Evolutionary conservation across 2,329 filamentous ascomycete genomes (phyloP), one percentile per base, ranked within the genome.

Genomic region (Cytospora mali): DNA sequence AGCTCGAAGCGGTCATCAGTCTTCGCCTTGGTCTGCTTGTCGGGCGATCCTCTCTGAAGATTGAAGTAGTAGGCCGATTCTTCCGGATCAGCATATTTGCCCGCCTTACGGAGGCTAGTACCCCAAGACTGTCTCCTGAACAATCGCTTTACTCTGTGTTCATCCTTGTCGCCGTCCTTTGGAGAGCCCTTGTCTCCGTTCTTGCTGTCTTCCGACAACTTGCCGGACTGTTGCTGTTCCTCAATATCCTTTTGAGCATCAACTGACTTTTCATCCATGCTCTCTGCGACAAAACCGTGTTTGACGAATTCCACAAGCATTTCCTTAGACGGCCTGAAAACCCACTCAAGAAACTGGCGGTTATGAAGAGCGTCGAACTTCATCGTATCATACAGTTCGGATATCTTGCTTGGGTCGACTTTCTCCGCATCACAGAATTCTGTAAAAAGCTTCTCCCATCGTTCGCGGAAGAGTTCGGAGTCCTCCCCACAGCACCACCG

Each of bases 311-410:
- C 90, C 59, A 90, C 90, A 13, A 94, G 79, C 77, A 96, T 91
- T 63, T 82, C 83, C 70, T 87, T 88, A 35, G 91, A 88, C 1
- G 95, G 95, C 18, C 93, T 96, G 70, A 99, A 99, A 0, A 97
- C 90, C 92, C 95, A 98, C 75, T 99, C 95, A 4, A 99, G 80
- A 71, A 99, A 99, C 66, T 93, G 92, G 2, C 95, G 88, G 73
- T 99, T 99, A 76, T 99, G 96, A 16, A 99, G 82, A 1, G 95
- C 95, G 74, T 99, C 95, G 68, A 98, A 99, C 76, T 99, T 99
- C 95, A 99, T 98, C 23, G 94, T 98, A 75, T 99, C 95, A 75
- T 99, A 99, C 3, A 99, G 84, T 78, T 99, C 95, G 6, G 93
- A 97, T 66, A 99, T 94, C 79, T 99, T 99, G 81, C 93, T 97